phyloP scores from a whole-genome alignment of 306 rosid genomes.

The Corylus avellana region DNA sequence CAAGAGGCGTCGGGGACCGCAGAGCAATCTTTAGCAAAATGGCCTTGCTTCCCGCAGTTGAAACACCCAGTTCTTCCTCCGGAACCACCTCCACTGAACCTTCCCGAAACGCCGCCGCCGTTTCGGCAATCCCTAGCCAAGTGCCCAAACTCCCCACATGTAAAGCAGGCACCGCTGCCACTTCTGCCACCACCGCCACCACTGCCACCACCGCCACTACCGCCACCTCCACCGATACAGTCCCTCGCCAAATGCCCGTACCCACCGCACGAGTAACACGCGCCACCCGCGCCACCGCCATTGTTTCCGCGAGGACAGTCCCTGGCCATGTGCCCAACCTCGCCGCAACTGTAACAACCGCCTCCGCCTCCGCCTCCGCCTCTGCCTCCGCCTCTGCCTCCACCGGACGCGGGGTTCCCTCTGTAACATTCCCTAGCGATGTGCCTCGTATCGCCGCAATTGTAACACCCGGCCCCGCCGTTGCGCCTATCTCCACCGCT shows the following conservation, averaged over 20 bases:
- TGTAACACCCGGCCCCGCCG: slow-evolving; percentile 58
- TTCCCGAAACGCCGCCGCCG: slow-evolving; percentile 34
- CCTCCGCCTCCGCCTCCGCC: slow-evolving; percentile 31
- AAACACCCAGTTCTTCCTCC: slow-evolving; percentile 43
- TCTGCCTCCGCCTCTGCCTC: slow-evolving; percentile 21
- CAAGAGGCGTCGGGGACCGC: slow-evolving; percentile 42
- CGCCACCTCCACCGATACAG: slow-evolving; percentile 27
- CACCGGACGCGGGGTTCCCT: slow-evolving; percentile 15
- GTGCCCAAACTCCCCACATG: slow-evolving; percentile 70
- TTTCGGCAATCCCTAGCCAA: slow-evolving; percentile 68
- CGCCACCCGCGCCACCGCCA: slow-evolving; percentile 21
- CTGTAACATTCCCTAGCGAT: slow-evolving; percentile 71
- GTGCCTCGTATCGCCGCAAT: slow-evolving; percentile 70
- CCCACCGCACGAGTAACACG: slow-evolving; percentile 61
- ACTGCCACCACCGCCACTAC: not conserved
- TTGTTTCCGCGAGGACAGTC: slow-evolving; percentile 50
- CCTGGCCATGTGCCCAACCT: slow-evolving; percentile 72
- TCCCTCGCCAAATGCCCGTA: slow-evolving; percentile 66
- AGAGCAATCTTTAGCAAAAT: slow-evolving; percentile 76
- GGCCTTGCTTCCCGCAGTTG: slow-evolving; percentile 76
- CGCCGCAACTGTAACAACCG: slow-evolving; percentile 63
- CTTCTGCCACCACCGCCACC: slow-evolving; percentile 33
- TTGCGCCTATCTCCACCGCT: slow-evolving; percentile 51
- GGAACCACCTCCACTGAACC: slow-evolving; percentile 26
- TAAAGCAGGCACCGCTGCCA: slow-evolving; percentile 37